A percentile compares a stretch with the other conserved stretches of the same genome.
phyloP scores from a whole-genome alignment of 768 basidiomycete species.

The Hebeloma cylindrosporum region DNA sequence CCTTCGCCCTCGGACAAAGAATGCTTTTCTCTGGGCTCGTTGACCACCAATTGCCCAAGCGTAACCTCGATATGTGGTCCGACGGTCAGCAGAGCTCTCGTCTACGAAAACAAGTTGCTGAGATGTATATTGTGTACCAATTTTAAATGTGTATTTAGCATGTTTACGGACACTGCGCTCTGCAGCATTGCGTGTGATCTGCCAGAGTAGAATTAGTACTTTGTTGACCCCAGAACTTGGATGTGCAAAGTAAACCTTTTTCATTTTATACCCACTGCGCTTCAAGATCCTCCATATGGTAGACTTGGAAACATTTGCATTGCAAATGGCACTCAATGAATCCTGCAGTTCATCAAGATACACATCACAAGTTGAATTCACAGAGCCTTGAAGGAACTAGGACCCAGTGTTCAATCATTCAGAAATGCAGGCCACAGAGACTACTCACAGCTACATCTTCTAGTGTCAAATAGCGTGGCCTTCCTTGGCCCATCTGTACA shows the following conservation, averaged over 20 bases:
- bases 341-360: conserved; percentile 18
- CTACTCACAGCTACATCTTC: no score
- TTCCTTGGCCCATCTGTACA: no score
- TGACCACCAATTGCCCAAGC: conserved; percentile 29
- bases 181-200: conserved; percentile 19
- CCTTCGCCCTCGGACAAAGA: conserved; percentile 30
- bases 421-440: no score
- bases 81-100: conserved; percentile 28
- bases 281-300: conserved; percentile 20
- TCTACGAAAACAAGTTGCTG: conserved; percentile 31
- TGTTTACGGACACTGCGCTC: conserved; percentile 20
- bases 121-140: conserved; percentile 14
- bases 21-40: conserved; percentile 21
- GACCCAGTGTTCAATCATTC: no score
- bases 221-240: background rate
- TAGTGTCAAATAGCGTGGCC: no score
- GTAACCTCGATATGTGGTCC: conserved; percentile 24
- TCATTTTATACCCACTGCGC: conserved; percentile 15
- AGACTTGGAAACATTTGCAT: conserved; percentile 4
- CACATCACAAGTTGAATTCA: conserved; percentile 19
- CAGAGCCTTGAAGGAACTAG: conserved; percentile 17
- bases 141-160: conserved; percentile 16
- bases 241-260: conserved; percentile 25
- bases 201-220: background rate
- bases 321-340: conserved; percentile 14